Base-by-base conservation (phyloP, 768 basidiomycete species). In the Naganishia vishniacii region DNA sequence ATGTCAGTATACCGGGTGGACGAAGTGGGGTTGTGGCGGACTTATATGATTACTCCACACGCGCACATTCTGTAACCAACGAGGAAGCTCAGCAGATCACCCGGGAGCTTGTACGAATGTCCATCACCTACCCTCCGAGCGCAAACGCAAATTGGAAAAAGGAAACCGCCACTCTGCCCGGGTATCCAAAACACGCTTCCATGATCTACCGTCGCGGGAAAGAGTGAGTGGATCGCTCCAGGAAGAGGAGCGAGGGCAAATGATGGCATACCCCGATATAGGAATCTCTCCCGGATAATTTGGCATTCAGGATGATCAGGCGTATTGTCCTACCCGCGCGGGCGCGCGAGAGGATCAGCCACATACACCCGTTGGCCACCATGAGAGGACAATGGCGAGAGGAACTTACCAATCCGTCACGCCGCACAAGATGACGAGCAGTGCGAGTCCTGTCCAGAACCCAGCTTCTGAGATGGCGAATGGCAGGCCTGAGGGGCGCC, bases 81-180 rank as follows among this genome's bases (percentile, higher is more conserved):
- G 15, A 65, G 13, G 31, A 29, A 25, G n/a, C 42, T 40, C 2
- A 61, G 28, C 44, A 59, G 13, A 16, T 5, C 29, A 2, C 13
- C 5, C 28, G 48, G 20, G 6, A 5, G 31, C 28, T 4, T 51
- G 4, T 18, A 31, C 3, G 29, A 31, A 51, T 7, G 53, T 12
- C 6, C 3, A 31, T 4, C 1, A 2, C 53, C 40, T 26, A 56
- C 59, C 91, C 93, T 71, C 95, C 95, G 68, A 95, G 95, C 8
- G 95, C 95, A 74, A 99, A 98, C 3, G 91, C 81, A 73, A 99
- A 98, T 75, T 98, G 95, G 74, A 99, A 98, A 76, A 97, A 87
- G 0, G 93, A 94, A 18, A 95, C 90, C 0, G 90, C 89, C 1
- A 90, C 89, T 58, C 91, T 84, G n/a, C 95, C 95, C 59, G 85